These are phyloP conservation scores for Azolla pinnata DNA, from an alignment of 75 land plant species.

Conservation along the genomic window DNA sequence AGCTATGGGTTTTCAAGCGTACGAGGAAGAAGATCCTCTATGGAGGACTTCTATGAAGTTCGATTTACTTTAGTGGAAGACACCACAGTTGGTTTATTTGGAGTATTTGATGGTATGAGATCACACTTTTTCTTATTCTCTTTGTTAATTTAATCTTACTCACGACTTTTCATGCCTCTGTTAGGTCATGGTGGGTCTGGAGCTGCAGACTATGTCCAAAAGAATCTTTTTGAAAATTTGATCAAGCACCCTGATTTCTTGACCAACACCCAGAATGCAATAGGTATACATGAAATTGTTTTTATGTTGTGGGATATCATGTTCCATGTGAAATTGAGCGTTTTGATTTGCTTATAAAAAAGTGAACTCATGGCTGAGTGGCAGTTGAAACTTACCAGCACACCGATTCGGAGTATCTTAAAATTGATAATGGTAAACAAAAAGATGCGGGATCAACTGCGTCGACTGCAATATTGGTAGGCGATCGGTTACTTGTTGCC, in stretches of 20 bases:
- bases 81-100: constrained; percentile 76
- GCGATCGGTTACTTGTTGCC: constrained; percentile 74
- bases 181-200: constrained; percentile 81
- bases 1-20: constrained; percentile 90
- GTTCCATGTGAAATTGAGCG: not conserved
- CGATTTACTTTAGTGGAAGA: constrained; percentile 71
- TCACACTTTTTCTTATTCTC: too few relatives aligned
- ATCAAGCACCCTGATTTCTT: constrained; percentile 57
- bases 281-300: constrained; percentile 48
- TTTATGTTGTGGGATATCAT: not conserved
- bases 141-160: too few relatives aligned
- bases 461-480: constrained; percentile 84
- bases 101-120: constrained; percentile 98
- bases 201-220: constrained; percentile 69
- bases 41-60: constrained; percentile 88
- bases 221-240: constrained; percentile 64
- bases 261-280: constrained; percentile 58
- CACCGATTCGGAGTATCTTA: constrained; percentile 80
- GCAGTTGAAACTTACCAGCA: constrained; percentile 81
- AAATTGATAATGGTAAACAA: constrained; percentile 55
- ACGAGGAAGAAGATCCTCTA: constrained; percentile 80
- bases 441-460: constrained; percentile 96
- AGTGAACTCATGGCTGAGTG: not conserved
- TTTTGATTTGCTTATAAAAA: not conserved
- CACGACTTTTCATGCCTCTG: too few relatives aligned